phyloP scores from a whole-genome alignment of 805 yeast species.

The Deakozyma indianensis region DNA sequence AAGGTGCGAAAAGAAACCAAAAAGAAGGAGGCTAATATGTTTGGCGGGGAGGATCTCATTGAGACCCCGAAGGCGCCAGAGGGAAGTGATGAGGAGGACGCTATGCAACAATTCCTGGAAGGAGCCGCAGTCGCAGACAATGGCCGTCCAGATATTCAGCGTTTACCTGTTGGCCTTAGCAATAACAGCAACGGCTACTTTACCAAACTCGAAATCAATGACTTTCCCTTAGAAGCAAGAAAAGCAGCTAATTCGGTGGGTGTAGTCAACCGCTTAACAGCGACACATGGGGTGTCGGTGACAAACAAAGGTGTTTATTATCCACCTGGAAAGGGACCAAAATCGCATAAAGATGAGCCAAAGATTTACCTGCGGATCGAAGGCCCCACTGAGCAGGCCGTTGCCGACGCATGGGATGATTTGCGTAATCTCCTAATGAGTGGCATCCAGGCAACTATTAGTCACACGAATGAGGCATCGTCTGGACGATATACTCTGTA shows the following conservation, averaged over 20 bases:
- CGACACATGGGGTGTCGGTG: slow-evolving; percentile 38
- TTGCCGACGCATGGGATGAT: slow-evolving; percentile 17
- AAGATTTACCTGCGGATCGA: slow-evolving; percentile 70
- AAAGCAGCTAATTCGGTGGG: slow-evolving; percentile 12
- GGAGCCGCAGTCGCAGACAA: slow-evolving; percentile 39
- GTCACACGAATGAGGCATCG: background rate
- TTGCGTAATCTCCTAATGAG: slow-evolving; percentile 1
- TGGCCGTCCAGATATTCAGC: slow-evolving; percentile 36
- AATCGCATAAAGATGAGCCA: slow-evolving; percentile 14
- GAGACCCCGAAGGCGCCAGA: slow-evolving; percentile 9
- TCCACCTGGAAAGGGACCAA: slow-evolving; percentile 43
- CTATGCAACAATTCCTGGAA: slow-evolving; percentile 23
- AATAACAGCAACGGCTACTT: slow-evolving; percentile 25
- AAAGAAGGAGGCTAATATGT: slow-evolving; percentile 34
- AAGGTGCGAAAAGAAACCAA: slow-evolving; percentile 39
- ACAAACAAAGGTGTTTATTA: slow-evolving; percentile 73
- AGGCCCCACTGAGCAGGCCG: slow-evolving; percentile 46
- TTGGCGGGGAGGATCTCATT: slow-evolving; percentile 27
- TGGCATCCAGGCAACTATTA: background rate
- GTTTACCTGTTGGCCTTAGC: background rate
- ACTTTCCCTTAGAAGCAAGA: slow-evolving; percentile 45
- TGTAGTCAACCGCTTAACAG: slow-evolving; percentile 6
- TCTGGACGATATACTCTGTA: background rate
- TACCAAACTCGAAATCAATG: slow-evolving; percentile 66
- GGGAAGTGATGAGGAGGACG: slow-evolving; percentile 16